These are phyloP conservation scores for Podospora bellae-mahoneyi DNA, from an alignment of 495 filamentous ascomycete species.

Conservation along the genomic window DNA sequence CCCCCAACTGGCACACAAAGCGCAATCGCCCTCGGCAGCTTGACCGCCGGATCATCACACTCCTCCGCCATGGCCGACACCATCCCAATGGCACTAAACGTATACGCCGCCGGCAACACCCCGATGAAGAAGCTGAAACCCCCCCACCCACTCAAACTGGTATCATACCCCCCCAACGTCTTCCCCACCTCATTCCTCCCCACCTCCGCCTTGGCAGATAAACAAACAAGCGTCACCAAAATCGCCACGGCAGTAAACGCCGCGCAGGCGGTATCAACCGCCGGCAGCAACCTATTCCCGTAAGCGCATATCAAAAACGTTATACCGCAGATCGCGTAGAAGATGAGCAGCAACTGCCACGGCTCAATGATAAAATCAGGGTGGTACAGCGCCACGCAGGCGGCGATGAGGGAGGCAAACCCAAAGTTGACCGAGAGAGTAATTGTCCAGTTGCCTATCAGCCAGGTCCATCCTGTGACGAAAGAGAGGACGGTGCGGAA, in stretches of 20 bases:
- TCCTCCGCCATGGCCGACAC: constrained; percentile 57
- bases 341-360: constrained; percentile 56
- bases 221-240: constrained; percentile 49
- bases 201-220: constrained; percentile 54
- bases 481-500: constrained; percentile 57
- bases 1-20: constrained; percentile 58
- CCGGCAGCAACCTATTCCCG: constrained; percentile 53
- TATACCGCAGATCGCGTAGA: constrained; percentile 57
- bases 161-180: constrained; percentile 50
- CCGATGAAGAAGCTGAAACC: constrained; percentile 54
- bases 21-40: constrained; percentile 58
- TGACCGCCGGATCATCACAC: constrained; percentile 52
- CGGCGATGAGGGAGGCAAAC: constrained; percentile 56
- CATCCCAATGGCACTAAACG: constrained; percentile 59
- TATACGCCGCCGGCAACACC: constrained; percentile 52
- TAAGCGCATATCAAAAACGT: constrained; percentile 58
- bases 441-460: constrained; percentile 60
- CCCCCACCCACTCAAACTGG: constrained; percentile 51
- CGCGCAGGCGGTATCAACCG: constrained; percentile 60
- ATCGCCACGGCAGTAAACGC: constrained; percentile 55
- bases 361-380: constrained; percentile 49
- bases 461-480: constrained; percentile 63
- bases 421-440: constrained; percentile 65
- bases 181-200: constrained; percentile 44
- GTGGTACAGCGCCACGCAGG: constrained; percentile 52